phyloP scores from a whole-genome alignment of 768 basidiomycete genomes.

The Cyclocybe cylindracea region DNA sequence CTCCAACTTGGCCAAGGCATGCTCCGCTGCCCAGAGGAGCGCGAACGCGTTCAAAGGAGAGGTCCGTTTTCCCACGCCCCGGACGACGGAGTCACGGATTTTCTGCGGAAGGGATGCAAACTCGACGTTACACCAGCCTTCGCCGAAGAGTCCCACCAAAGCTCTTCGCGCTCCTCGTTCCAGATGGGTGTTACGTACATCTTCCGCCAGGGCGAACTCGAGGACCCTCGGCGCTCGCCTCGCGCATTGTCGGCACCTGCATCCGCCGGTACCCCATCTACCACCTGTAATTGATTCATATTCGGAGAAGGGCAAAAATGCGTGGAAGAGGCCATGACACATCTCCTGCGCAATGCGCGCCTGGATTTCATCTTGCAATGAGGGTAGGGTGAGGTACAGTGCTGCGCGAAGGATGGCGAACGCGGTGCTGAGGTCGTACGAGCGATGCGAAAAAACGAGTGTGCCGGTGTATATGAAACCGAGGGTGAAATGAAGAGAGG shows the following conservation, averaged over 20 bases:
- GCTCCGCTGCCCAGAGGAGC: constrained; percentile 66
- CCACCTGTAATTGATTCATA: constrained; percentile 75
- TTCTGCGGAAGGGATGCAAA: constrained; percentile 72
- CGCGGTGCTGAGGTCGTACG: constrained; percentile 90
- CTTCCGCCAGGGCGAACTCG: constrained; percentile 75
- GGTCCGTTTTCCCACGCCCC: constrained; percentile 70
- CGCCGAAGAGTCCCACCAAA: constrained; percentile 82
- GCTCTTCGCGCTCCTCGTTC: constrained; percentile 74
- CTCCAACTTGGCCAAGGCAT: constrained; percentile 55
- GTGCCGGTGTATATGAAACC: constrained; percentile 96
- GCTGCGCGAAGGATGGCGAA: constrained; percentile 88
- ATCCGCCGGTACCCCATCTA: constrained; percentile 83
- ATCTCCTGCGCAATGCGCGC: constrained; percentile 85
- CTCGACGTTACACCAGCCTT: constrained; percentile 85
- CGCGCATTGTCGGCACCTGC: constrained; percentile 82
- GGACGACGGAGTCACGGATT: constrained; percentile 67
- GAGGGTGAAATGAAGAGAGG: constrained; percentile 90
- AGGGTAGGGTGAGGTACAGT: constrained; percentile 71
- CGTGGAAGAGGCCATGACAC: constrained; percentile 87
- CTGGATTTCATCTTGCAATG: constrained; percentile 79
- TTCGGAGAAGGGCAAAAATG: constrained; percentile 75
- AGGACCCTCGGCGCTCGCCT: constrained; percentile 80
- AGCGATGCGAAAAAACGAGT: constrained; percentile 87
- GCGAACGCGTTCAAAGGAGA: constrained; percentile 68
- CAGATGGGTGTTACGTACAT: constrained; percentile 73